Conservation (phyloP, 805 yeast species). For the Groenewaldozyma tartarivorans region DNA sequence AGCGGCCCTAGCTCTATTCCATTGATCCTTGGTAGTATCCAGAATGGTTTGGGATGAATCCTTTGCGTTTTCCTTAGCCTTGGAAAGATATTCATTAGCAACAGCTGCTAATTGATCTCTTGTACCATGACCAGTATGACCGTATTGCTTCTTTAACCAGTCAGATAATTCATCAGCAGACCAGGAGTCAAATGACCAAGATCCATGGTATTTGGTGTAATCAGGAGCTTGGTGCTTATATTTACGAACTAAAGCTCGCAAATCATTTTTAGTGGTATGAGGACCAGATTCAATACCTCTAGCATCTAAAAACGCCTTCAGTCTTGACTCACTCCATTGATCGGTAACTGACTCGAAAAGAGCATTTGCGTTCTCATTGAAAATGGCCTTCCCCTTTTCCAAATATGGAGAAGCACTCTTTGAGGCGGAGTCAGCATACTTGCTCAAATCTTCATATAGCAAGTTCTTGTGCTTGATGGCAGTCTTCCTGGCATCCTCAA, state of each 20-base stretch:
- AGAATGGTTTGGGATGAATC: conserved; percentile 38
- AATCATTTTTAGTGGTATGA: conserved; percentile 27
- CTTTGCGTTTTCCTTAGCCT: conserved; percentile 35
- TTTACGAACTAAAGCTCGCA: conserved; percentile 33
- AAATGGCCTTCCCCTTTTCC: conserved; percentile 15
- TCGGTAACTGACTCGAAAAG: conserved; percentile 18
- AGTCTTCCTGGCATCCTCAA: conserved; percentile 17
- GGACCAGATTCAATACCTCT: conserved; percentile 27
- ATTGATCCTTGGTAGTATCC: conserved; percentile 29
- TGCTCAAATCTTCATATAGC: conserved; percentile 19
- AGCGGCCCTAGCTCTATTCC: conserved; percentile 29
- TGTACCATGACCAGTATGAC: conserved; percentile 31
- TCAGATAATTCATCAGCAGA: conserved; percentile 36
- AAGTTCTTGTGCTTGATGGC: conserved; percentile 27
- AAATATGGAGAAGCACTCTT: conserved; percentile 15
- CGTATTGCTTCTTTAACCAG: conserved; percentile 39
- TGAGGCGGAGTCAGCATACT: conserved; percentile 9
- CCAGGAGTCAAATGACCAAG: conserved; percentile 48
- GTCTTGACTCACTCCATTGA: conserved; percentile 27
- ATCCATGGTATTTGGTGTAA: conserved; percentile 37
- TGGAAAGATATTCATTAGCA: conserved; percentile 36
- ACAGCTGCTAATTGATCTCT: conserved; percentile 38
- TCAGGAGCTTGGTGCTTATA: conserved; percentile 34
- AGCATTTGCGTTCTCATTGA: conserved; percentile 10
- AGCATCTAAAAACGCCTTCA: conserved; percentile 26